Evolutionary conservation across 1,284 basidiomycete species (phyloP).

Genomic region (Ustilago shanxiensis): DNA sequence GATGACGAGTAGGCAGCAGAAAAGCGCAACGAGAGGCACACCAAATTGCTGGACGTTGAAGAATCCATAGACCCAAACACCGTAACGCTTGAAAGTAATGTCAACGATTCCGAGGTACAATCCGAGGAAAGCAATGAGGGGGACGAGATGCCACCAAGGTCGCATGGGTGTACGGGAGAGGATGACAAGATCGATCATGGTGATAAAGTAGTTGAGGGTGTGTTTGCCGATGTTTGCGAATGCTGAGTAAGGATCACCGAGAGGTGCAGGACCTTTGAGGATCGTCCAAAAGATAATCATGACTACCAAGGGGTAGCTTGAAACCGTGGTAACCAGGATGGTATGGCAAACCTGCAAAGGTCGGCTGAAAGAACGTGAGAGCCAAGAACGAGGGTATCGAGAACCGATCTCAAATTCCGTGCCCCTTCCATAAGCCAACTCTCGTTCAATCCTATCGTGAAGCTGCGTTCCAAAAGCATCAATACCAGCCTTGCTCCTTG

Average conservation of each 20-base stretch:
- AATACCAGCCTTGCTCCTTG: slow-evolving; percentile 22
- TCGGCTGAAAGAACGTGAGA: slow-evolving; percentile 21
- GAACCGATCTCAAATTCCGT: slow-evolving; percentile 29
- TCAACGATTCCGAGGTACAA: slow-evolving; percentile 75
- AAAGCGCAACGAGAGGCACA: slow-evolving; percentile 30
- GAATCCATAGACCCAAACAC: slow-evolving; percentile 51
- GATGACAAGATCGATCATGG: slow-evolving; percentile 76
- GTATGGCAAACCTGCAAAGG: slow-evolving; percentile 39
- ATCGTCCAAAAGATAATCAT: slow-evolving; percentile 79
- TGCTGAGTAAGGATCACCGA: slow-evolving; percentile 76
- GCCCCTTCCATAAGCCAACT: slow-evolving; percentile 11
- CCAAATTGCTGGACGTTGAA: slow-evolving; percentile 52
- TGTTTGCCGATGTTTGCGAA: slow-evolving; percentile 78
- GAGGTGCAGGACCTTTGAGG: slow-evolving; percentile 69
- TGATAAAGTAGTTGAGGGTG: slow-evolving; percentile 76
- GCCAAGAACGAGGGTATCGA: slow-evolving; percentile 36
- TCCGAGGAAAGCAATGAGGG: slow-evolving; percentile 74
- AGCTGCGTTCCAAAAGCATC: slow-evolving; percentile 24
- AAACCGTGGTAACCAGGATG: slow-evolving; percentile 44
- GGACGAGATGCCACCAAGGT: slow-evolving; percentile 75
- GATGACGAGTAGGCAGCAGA: slow-evolving; percentile 43
- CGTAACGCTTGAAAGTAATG: slow-evolving; percentile 42
- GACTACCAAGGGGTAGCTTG: slow-evolving; percentile 76
- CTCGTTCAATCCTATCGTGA: slow-evolving; percentile 29
- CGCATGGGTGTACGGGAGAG: slow-evolving; percentile 72